Conservation (phyloP, 2,329 filamentous ascomycete genomes). For the Claviceps capensis region DNA sequence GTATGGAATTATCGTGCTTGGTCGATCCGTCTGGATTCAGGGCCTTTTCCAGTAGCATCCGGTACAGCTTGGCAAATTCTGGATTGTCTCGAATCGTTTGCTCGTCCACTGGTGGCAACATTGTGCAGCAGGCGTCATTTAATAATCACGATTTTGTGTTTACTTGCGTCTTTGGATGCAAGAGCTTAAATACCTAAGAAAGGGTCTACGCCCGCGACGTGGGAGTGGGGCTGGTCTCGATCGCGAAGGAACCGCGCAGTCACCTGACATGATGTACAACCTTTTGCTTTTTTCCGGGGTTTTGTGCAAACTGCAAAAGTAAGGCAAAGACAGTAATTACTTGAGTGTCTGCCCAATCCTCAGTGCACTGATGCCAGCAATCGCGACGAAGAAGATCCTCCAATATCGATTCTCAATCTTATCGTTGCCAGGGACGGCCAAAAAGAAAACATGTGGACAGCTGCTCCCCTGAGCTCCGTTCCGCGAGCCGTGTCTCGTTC, state of each 20-base stretch:
- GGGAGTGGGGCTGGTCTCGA: neutral
- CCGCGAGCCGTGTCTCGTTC: constrained; percentile 8
- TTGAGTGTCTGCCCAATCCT: neutral
- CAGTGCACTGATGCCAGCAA: neutral
- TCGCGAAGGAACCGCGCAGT: constrained; percentile 21
- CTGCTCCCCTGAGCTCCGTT: constrained; percentile 5
- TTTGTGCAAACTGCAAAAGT: neutral
- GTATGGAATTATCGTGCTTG: constrained; percentile 33
- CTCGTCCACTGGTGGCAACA: constrained; percentile 46
- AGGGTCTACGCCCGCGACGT: neutral
- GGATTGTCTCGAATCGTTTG: constrained; percentile 41
- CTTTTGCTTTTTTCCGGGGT: neutral
- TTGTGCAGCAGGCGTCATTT: constrained; percentile 12
- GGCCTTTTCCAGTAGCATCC: constrained; percentile 36
- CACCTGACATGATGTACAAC: constrained; percentile 16
- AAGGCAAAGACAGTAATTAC: neutral
- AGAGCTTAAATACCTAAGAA: too few relatives aligned
- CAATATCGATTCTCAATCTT: too few relatives aligned
- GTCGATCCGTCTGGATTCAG: constrained; percentile 46
- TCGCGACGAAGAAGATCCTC: neutral
- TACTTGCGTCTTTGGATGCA: too few relatives aligned
- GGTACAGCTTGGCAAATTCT: constrained; percentile 45
- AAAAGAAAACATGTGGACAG: neutral
- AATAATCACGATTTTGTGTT: neutral
- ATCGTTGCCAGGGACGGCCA: too few relatives aligned